Evolutionary conservation across 148 eudicot species (phyloP).

Genomic region (Silene latifolia): DNA sequence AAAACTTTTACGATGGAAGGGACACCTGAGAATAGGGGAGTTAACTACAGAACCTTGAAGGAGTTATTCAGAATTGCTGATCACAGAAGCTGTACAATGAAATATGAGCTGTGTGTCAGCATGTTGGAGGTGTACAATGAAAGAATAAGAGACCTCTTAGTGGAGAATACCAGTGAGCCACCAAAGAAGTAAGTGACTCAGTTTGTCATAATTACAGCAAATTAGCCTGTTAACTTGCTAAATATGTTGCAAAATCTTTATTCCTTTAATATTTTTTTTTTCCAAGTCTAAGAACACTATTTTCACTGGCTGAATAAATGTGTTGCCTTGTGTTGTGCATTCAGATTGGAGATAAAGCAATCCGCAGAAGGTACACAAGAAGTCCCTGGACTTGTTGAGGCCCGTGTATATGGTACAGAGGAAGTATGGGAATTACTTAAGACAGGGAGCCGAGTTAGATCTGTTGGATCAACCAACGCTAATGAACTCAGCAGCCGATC

Average conservation of each 20-base stretch:
- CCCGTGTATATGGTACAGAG: slow-evolving; percentile 55
- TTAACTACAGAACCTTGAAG: slow-evolving; percentile 81
- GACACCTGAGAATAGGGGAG: slow-evolving; percentile 80
- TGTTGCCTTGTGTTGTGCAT: slow-evolving; percentile 5
- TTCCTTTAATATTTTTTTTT: background rate
- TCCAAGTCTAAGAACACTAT: background rate
- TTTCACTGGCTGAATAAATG: background rate
- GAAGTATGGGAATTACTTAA: slow-evolving; percentile 88
- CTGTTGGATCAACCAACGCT: slow-evolving; percentile 92
- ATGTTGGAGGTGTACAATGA: slow-evolving; percentile 99
- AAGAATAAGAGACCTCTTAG: slow-evolving; percentile 83
- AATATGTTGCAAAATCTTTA: background rate
- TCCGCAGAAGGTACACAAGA: slow-evolving; percentile 86
- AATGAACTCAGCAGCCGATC: slow-evolving; percentile 96
- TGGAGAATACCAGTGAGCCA: slow-evolving; percentile 61
- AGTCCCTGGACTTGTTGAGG: slow-evolving; percentile 92
- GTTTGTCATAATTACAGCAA: background rate
- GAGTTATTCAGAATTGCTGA: slow-evolving; percentile 64
- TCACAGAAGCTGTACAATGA: slow-evolving; percentile 63
- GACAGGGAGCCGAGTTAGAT: slow-evolving; percentile 73
- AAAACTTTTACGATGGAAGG: slow-evolving; percentile 99
- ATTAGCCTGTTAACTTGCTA: background rate
- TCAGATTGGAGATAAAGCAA: slow-evolving; percentile 92
- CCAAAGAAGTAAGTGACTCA: slow-evolving; percentile 56
- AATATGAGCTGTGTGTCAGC: slow-evolving; percentile 77